Percentiles rank a stretch among this genome's conserved stretches.
phyloP scores from a whole-genome alignment of 257 asterid genomes.

The Lithospermum erythrorhizon region DNA sequence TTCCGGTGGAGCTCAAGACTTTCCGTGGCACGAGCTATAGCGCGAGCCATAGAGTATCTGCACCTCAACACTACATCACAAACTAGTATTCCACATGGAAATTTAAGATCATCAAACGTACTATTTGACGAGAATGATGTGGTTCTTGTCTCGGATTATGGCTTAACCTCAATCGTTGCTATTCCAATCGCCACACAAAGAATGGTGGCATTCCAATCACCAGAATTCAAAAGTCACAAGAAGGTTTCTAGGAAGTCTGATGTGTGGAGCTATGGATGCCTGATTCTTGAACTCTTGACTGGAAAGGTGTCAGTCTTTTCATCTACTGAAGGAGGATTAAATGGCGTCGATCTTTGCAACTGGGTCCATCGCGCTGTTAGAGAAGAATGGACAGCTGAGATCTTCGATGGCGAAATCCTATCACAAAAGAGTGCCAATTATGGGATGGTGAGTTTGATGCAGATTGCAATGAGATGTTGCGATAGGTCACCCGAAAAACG shows the following conservation, averaged over 20 bases:
- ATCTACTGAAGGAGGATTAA: slow-evolving; percentile 37
- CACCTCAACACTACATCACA: slow-evolving; percentile 34
- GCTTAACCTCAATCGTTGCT: slow-evolving; percentile 43
- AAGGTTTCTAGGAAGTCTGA: slow-evolving; percentile 50
- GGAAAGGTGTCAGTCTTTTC: slow-evolving; percentile 45
- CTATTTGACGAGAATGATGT: slow-evolving; percentile 40
- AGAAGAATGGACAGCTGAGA: slow-evolving; percentile 95
- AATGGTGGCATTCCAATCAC: slow-evolving; percentile 52
- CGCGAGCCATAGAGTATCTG: slow-evolving; percentile 47
- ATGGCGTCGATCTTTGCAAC: slow-evolving; percentile 50
- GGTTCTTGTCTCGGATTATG: slow-evolving; percentile 49
- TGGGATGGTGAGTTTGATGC: slow-evolving; percentile 56
- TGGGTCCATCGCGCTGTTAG: slow-evolving; percentile 82
- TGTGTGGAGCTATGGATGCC: slow-evolving; percentile 71
- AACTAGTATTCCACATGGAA: slow-evolving; percentile 53
- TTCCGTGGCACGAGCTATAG: slow-evolving; percentile 43
- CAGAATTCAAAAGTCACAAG: slow-evolving; percentile 44
- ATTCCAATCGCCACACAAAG: slow-evolving; percentile 42
- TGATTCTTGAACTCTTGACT: slow-evolving; percentile 61
- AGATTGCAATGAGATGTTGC: slow-evolving; percentile 55
- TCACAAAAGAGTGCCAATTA: slow-evolving; percentile 50
- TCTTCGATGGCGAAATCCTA: slow-evolving; percentile 65
- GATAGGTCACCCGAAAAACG: slow-evolving; percentile 53
- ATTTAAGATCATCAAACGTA: slow-evolving; percentile 57
- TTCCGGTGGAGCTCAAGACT: slow-evolving; percentile 61